These are phyloP conservation scores for Pichia sp. DNA, from an alignment of 1,139 yeast genomes.

Conservation along the genomic window DNA sequence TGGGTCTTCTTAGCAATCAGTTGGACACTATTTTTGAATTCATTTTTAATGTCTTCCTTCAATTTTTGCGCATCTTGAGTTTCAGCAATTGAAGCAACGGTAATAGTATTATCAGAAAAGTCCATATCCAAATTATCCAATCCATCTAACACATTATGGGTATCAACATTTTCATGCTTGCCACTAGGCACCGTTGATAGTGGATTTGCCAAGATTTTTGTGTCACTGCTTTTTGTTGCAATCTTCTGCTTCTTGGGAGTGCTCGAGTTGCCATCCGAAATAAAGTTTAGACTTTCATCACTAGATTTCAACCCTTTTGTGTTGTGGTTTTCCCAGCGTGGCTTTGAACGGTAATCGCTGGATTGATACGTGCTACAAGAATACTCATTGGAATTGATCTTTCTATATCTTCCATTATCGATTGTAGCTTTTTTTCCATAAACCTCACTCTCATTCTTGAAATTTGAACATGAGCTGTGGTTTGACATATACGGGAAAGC, in stretches of 20 bases:
- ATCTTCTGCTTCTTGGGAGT: conserved; percentile 8
- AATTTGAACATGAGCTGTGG: background rate
- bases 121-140: conserved; percentile 10
- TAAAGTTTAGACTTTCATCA: background rate
- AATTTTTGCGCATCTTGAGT: background rate
- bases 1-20: background rate
- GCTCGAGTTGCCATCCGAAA: conserved; percentile 1
- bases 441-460: background rate
- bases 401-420: background rate
- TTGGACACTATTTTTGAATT: background rate
- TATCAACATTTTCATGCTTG: background rate
- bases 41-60: conserved; percentile 1
- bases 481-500: background rate
- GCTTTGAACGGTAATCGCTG: background rate
- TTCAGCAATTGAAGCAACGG: background rate
- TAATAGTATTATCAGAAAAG: background rate
- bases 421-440: background rate
- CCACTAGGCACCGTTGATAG: background rate
- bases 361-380: background rate
- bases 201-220: background rate
- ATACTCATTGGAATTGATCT: background rate
- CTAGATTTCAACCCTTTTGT: background rate
- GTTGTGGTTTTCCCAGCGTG: background rate
- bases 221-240: background rate
- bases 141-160: conserved; percentile 10